A percentile compares a stretch with the other conserved stretches of the same genome.
These are phyloP conservation scores for Colletotrichum tamarilloi DNA, from an alignment of 2,329 filamentous ascomycete species.

Conservation along the genomic window DNA sequence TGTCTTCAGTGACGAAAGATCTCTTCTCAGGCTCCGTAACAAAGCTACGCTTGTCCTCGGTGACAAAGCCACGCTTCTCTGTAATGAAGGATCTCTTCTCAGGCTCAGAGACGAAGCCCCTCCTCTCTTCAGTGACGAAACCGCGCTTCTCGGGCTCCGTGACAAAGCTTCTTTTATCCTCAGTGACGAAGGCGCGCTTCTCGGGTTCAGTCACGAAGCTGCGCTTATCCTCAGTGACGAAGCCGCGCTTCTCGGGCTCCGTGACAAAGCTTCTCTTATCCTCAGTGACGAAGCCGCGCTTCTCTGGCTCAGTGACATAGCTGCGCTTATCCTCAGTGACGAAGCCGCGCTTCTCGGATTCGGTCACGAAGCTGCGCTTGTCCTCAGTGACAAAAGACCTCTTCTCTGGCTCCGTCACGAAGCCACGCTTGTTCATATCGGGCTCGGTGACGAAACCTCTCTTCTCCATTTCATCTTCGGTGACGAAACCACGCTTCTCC, in stretches of 20 bases:
- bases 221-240: neutral
- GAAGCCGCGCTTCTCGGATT: neutral
- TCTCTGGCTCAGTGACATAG: neutral
- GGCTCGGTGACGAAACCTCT: neutral
- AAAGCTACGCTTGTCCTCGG: neutral
- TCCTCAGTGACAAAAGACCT: neutral
- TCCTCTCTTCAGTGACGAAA: neutral
- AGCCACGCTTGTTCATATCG: neutral
- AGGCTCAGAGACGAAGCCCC: neutral
- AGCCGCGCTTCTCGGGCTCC: neutral
- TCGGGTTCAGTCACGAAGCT: neutral
- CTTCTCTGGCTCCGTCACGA: neutral
- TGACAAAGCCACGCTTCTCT: neutral
- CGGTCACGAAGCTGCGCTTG: neutral
- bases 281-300: neutral
- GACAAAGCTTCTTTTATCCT: neutral
- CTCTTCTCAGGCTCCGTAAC: neutral
- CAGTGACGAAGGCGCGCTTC: neutral
- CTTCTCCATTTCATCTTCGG: neutral
- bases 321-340: neutral
- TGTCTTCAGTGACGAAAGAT: neutral
- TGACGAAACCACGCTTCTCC: neutral
- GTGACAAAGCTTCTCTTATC: neutral
- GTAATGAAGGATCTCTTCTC: neutral
- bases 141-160: neutral